Base-by-base conservation (phyloP, 2,329 filamentous ascomycete species). In the Knoxdaviesia capensis region DNA sequence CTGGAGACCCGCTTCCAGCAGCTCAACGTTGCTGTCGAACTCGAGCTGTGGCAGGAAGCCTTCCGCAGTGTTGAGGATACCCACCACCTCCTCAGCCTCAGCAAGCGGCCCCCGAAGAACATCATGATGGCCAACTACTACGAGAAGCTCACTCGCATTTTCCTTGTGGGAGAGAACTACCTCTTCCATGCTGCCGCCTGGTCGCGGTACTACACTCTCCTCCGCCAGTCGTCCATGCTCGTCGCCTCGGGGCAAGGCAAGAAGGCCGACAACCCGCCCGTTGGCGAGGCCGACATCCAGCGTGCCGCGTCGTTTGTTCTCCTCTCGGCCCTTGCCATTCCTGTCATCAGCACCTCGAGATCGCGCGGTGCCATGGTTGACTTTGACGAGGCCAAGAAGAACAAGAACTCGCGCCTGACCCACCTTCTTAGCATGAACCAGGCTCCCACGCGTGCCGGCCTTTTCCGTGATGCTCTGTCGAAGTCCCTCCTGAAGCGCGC, bases 71-170 rank as follows among this genome's bases (percentile, higher is more conserved):
- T 98, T 40, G 90, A 98, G 65, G 90, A 98, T 58, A 96, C 96
- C 52, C 90, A 98, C 66, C 96, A 87, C 41, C 75, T 98, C 43
- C 77, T 98, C 51, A 96, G 80, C 66, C 73, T 96, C 52, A 96
- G 88, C 79, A 96, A 96, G 74, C 83, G 90, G 43, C 87, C 87
- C 35, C 80, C 90, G 43, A 96, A 96, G 79, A 94, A 94, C 59
- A 71, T 94, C 57, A 96, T 98, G 90, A 98, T 98, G 90, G 90
- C 90, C 64, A 98, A 96, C 69, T 98, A 98, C 72, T 98, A 96
- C 63, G 90, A 98, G 71, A 96, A 96, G 68, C 77, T 98, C 45
- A 94, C 90, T 36, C 78, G 87, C 49, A 98, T 98, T 60, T 98
- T 98, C 72, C 75, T 98, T 48, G 90, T 96, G 50, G 93, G 88